Evolutionary conservation across 768 basidiomycete genomes (phyloP).

Genomic region (Scleroderma citrinum): DNA sequence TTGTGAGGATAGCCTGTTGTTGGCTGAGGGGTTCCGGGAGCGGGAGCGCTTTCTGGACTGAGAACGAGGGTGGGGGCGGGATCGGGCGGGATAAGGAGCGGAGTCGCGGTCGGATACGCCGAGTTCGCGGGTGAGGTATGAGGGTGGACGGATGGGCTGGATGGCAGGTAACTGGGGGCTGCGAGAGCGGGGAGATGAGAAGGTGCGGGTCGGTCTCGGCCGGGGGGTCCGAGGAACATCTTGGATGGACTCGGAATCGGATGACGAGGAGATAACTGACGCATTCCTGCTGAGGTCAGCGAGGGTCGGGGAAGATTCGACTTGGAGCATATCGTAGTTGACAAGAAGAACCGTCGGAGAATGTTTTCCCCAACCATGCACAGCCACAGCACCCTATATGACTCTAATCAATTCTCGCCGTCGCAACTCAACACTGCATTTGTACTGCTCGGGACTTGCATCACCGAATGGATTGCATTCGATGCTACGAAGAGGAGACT

Average conservation of each 20-base stretch:
- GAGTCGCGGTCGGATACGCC: slow-evolving; percentile 28
- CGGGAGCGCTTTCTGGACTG: slow-evolving; percentile 35
- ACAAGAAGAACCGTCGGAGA: background rate
- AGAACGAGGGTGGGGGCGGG: slow-evolving; percentile 21
- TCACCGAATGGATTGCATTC: too few relatives aligned
- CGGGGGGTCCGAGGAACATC: slow-evolving; percentile 39
- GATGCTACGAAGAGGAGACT: too few relatives aligned
- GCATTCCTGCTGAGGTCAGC: slow-evolving; percentile 71
- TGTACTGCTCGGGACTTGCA: too few relatives aligned
- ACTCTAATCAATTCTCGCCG: too few relatives aligned
- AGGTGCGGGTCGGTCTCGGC: slow-evolving; percentile 53
- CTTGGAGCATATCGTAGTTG: background rate
- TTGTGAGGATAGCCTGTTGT: slow-evolving; percentile 40
- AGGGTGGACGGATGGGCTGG: slow-evolving; percentile 35
- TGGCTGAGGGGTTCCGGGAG: slow-evolving; percentile 43
- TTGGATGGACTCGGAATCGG: slow-evolving; percentile 44
- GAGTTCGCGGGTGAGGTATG: slow-evolving; percentile 55
- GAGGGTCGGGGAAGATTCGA: slow-evolving; percentile 30
- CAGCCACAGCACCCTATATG: background rate
- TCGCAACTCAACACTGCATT: too few relatives aligned
- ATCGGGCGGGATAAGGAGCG: slow-evolving; percentile 10
- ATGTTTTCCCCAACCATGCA: background rate
- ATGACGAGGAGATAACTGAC: slow-evolving; percentile 66
- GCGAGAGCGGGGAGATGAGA: slow-evolving; percentile 55
- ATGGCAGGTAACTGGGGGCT: slow-evolving; percentile 43